Percentiles rank a stretch among this genome's conserved stretches.
Evolutionary conservation across 306 rosid species (phyloP).

Genomic region (Betula pendula): DNA sequence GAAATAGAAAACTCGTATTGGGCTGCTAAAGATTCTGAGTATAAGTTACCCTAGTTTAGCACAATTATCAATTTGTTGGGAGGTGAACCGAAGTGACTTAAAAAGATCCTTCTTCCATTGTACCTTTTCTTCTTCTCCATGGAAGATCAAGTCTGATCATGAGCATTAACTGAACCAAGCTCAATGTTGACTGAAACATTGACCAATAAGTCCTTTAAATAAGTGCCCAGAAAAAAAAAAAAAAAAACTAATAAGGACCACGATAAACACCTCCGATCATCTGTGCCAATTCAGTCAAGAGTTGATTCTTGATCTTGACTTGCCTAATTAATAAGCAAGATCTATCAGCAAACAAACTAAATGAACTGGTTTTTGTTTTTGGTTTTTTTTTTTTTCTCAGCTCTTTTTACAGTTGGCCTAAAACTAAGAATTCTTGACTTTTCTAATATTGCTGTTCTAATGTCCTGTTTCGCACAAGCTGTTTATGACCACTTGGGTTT

Average conservation of each 20-base stretch:
- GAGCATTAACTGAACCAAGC: not conserved
- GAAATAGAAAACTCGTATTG: too few relatives aligned
- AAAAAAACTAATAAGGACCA: not conserved
- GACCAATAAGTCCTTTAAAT: not conserved
- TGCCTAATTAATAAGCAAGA: slow-evolving; percentile 19
- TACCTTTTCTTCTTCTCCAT: not conserved
- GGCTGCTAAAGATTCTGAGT: too few relatives aligned
- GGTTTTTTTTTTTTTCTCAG: too few relatives aligned
- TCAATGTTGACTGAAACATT: not conserved
- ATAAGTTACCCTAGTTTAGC: not conserved
- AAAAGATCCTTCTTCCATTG: too few relatives aligned
- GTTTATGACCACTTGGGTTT: slow-evolving; percentile 34
- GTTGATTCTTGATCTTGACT: slow-evolving; percentile 3
- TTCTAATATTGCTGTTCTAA: too few relatives aligned
- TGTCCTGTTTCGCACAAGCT: slow-evolving; percentile 20
- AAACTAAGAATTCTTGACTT: too few relatives aligned
- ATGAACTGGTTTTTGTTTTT: slow-evolving; percentile 29
- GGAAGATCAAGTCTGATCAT: not conserved
- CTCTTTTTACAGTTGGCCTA: too few relatives aligned
- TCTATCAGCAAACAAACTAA: slow-evolving; percentile 34
- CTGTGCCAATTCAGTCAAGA: not conserved
- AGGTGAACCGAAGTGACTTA: not conserved
- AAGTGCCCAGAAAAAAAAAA: not conserved
- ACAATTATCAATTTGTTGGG: not conserved
- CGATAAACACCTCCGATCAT: not conserved